Percentiles rank a stretch among this genome's conserved stretches.
phyloP scores from a whole-genome alignment of 768 basidiomycete genomes.

The Russula ochroleuca region DNA sequence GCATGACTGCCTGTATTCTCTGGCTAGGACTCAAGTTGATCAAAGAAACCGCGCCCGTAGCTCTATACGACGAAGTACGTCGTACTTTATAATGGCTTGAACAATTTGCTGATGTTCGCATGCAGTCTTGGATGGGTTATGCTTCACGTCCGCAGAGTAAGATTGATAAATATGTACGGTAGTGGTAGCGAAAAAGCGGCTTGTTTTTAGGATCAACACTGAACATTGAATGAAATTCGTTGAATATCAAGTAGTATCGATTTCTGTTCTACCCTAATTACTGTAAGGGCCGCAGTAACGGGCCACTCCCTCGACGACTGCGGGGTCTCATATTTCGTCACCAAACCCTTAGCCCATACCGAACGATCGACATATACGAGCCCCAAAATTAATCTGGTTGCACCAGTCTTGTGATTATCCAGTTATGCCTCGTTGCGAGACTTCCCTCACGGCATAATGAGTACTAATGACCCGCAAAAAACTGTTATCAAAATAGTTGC shows the following conservation, averaged over 20 bases:
- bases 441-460: not conserved
- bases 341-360: not conserved
- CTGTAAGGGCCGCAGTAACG: too few species aligned
- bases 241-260: not conserved
- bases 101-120: not conserved
- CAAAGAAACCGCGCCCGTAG: slow-evolving; percentile 49
- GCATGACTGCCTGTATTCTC: slow-evolving; percentile 94
- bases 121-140: slow-evolving; percentile 95
- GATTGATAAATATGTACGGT: slow-evolving; percentile 48
- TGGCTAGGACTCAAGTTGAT: slow-evolving; percentile 88
- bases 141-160: slow-evolving; percentile 69
- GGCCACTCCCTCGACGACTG: not conserved
- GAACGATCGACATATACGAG: not conserved
- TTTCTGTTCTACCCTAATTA: not conserved
- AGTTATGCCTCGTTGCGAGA: not conserved
- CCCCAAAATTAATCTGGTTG: not conserved
- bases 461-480: not conserved
- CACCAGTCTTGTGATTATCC: not conserved
- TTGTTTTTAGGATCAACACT: not conserved
- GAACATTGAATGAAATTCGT: not conserved
- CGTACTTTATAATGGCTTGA: not conserved
- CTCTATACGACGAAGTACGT: slow-evolving; percentile 92
- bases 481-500: not conserved
- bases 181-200: not conserved
- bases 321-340: too few species aligned